Base-by-base conservation (phyloP, 345 rosid species). In the Noccaea caerulescens region DNA sequence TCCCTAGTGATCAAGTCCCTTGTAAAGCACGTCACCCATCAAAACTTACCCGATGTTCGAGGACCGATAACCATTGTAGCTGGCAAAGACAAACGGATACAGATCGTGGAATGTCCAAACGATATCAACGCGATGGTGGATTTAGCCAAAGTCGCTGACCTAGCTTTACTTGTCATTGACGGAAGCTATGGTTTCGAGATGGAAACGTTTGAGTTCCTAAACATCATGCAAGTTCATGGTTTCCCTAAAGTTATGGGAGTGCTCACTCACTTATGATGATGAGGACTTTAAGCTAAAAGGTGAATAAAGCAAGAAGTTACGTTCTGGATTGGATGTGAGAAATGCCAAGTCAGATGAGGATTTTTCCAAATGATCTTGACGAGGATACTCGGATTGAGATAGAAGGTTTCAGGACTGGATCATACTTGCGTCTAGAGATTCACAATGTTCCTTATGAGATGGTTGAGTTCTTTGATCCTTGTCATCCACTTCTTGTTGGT, bases 141-240 rank as follows among this genome's bases (percentile, higher is more conserved):
- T 71, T 84, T 84, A 56, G 93, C 95, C 16, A 91, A 91, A 71
- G 82, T 75, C 76, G 93, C 95, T 68, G 95, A 91, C 80, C 66
- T 88, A 46, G 95, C 95, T n/a, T 59, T 91, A 77, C 92, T 91
- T 65, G 81, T 91, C 47, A 83, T 82, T 54, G 95, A 87, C 68
- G 95, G 88, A 79, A 91, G 97, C 71, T 91, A 88, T 38, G 95
- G 97, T 34, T 91, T 91, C 75, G 97, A 91, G 82, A 91, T 90
- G 92, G 92, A 91, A 76, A 87, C 91, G 3, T 91, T 91, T 77
- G 97, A 91, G 50, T 91, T 91, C 65, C 93, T 88, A 51, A 91
- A 88, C 75, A 85, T 91, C 62, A 76, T 88, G 87, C 88, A 87
- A 82, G 79, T 88, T 61, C 34, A 58, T 39, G 63, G 63, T 1